Base-by-base conservation (phyloP, 805 yeast species). In the Schwanniomyces vanrijiae region DNA sequence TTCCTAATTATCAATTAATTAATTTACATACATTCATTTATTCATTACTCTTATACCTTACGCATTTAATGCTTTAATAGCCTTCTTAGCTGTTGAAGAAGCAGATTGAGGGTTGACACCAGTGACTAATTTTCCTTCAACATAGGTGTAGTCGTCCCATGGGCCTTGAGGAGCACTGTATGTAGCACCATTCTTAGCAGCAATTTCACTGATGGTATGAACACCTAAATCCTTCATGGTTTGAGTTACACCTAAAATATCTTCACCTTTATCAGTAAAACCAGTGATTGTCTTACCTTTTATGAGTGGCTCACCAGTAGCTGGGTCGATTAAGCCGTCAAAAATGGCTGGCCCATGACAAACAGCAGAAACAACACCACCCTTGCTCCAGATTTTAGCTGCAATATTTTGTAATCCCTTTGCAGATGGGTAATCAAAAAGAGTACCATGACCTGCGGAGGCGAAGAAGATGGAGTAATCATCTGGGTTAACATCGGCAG, bases 281-380 rank as follows among this genome's bases (percentile, higher is more conserved):
- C 87, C 88, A 20, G 89, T 83, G 43, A 80, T 69, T 24, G 69
- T 70, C 61, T 75, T 79, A 45, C 83, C 87, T 51, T 76, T 61
- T 46, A 77, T 68, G 43, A 84, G 53, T 14, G 67, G 62, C 41
- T 70, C 65, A 37, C 81, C 81, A 14, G 76, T 67, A 6, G 55
- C 48, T 37, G 58, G 51, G 52, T 78, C 80, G 35, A 58, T 65
- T 51, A 83, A 59, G 38, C 70, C 69, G n/a, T 71, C 77, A 49
- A 83, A 78, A 50, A 83, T 71, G 19, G 75, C 73, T n/a, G 86
- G 85, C 6, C 86, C 89, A 54, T 83, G 88, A 62, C 89, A 83
- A 7, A 83, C 88, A 13, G 88, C 86, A 37, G 82, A 63, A 20
- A 83, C 75, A 34, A 81, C 75, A 42, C 86, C 87, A 34, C 78